phyloP scores from a whole-genome alignment of 805 yeast species.

The Saturnispora kantuleensis region DNA sequence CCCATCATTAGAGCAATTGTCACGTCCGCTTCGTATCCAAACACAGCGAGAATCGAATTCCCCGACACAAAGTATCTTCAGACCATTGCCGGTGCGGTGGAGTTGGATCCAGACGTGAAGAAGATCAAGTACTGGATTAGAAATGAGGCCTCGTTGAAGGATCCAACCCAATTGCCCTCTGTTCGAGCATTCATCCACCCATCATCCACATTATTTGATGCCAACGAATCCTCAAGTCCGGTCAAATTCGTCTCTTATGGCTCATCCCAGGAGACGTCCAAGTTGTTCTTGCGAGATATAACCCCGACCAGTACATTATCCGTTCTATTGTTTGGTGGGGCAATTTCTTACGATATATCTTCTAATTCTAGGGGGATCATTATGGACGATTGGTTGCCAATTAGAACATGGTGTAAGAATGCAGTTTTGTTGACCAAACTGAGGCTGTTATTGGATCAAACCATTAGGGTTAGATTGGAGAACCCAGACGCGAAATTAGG shows the following conservation, averaged over 20 bases:
- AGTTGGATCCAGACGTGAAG: slow-evolving; percentile 74
- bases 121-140: slow-evolving; percentile 65
- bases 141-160: slow-evolving; percentile 41
- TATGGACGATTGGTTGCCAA: slow-evolving; percentile 81
- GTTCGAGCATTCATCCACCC: slow-evolving; percentile 81
- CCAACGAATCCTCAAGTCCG: slow-evolving; percentile 17
- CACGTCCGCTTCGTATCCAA: slow-evolving; percentile 78
- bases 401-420: slow-evolving; percentile 88
- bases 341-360: slow-evolving; percentile 47
- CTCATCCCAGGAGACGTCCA: slow-evolving; percentile 49
- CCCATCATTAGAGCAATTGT: slow-evolving; percentile 55
- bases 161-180: slow-evolving; percentile 36
- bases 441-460: slow-evolving; percentile 53
- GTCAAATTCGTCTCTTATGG: slow-evolving; percentile 51
- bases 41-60: slow-evolving; percentile 65
- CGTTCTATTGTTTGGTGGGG: slow-evolving; percentile 74
- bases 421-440: slow-evolving; percentile 75
- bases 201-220: slow-evolving; percentile 57
- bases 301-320: slow-evolving; percentile 75
- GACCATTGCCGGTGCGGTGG: slow-evolving; percentile 70
- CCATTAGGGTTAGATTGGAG: slow-evolving; percentile 49
- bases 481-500: slow-evolving; percentile 18
- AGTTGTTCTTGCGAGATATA: slow-evolving; percentile 59
- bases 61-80: slow-evolving; percentile 73
- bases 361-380: slow-evolving; percentile 71